phyloP scores from a whole-genome alignment of 176 grass and related monocot genomes.

The Avena eriantha region DNA sequence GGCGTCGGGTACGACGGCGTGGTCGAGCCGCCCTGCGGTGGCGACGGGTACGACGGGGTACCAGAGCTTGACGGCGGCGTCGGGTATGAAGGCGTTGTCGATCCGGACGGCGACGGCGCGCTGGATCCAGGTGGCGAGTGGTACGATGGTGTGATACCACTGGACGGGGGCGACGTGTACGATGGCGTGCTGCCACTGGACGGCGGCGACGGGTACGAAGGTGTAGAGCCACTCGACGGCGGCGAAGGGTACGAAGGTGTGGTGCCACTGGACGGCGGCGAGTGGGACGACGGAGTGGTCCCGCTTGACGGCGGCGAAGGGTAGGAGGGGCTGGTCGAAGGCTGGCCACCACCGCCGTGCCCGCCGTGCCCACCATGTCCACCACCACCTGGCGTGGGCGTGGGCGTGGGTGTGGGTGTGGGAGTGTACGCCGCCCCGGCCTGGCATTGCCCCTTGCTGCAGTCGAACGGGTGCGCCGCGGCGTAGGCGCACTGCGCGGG shows the following conservation, averaged over 20 bases:
- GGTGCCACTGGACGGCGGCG: neutral
- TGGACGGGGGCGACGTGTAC: neutral
- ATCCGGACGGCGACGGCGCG: neutral
- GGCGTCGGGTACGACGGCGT: slow-evolving; percentile 33
- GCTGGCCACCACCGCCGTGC: neutral
- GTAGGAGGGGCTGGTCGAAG: slow-evolving; percentile 20
- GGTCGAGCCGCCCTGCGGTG: neutral
- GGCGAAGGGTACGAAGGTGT: slow-evolving; percentile 27
- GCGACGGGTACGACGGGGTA: neutral
- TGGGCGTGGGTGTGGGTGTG: neutral
- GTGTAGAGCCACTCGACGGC: neutral
- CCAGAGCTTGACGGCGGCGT: neutral
- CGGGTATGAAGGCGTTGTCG: slow-evolving; percentile 25
- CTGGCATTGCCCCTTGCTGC: slow-evolving; percentile 77
- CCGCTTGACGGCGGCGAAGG: slow-evolving; percentile 28
- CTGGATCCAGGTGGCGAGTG: slow-evolving; percentile 34
- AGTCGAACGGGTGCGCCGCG: slow-evolving; percentile 69
- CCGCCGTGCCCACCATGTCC: neutral
- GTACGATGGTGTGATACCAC: neutral
- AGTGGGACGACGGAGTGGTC: neutral
- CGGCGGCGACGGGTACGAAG: neutral
- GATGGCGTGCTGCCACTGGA: no score
- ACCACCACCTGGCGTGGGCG: slow-evolving; percentile 20
- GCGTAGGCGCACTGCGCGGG: slow-evolving; percentile 58
- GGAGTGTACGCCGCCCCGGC: slow-evolving; percentile 14